These are phyloP conservation scores for Lentinula novae-zelandiae DNA, from an alignment of 1,284 basidiomycete species.

Conservation along the genomic window DNA sequence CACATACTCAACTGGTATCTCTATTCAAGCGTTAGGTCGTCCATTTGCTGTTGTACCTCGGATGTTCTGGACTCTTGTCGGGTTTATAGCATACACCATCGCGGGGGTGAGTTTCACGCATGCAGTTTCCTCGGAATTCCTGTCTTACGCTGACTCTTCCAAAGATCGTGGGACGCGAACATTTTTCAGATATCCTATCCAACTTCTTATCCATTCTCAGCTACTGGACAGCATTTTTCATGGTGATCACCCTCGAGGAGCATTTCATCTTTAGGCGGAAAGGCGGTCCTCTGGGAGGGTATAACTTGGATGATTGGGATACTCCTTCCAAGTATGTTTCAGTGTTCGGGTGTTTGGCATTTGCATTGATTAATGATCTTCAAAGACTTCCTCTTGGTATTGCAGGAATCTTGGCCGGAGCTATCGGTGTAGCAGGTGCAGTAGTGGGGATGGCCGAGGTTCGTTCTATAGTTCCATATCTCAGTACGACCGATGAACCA, in stretches of 20 bases:
- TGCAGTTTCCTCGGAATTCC: background rate
- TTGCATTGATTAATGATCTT: background rate
- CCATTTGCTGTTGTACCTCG: constrained; percentile 54
- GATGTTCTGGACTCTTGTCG: constrained; percentile 55
- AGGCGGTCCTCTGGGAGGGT: constrained; percentile 42
- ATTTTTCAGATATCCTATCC: constrained; percentile 54
- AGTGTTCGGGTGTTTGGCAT: too few species aligned
- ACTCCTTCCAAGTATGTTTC: constrained; percentile 32
- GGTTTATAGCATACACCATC: constrained; percentile 52
- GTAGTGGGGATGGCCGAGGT: constrained; percentile 43
- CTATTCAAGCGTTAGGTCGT: constrained; percentile 53
- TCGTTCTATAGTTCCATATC: background rate
- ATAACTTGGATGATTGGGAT: constrained; percentile 57
- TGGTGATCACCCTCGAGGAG: constrained; percentile 55
- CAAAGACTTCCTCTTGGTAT: constrained; percentile 49
- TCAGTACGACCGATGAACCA: constrained; percentile 16
- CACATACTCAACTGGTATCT: constrained; percentile 54
- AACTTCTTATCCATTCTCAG: constrained; percentile 54
- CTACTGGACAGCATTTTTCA: constrained; percentile 65
- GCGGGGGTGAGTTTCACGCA: constrained; percentile 32
- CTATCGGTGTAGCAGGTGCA: constrained; percentile 43
- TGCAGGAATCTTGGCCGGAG: constrained; percentile 48
- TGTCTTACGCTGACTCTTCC: background rate
- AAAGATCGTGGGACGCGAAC: constrained; percentile 52
- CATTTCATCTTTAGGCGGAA: constrained; percentile 52